Conservation (phyloP, 805 yeast species). For the Wickerhamomyces strasburgensis region DNA sequence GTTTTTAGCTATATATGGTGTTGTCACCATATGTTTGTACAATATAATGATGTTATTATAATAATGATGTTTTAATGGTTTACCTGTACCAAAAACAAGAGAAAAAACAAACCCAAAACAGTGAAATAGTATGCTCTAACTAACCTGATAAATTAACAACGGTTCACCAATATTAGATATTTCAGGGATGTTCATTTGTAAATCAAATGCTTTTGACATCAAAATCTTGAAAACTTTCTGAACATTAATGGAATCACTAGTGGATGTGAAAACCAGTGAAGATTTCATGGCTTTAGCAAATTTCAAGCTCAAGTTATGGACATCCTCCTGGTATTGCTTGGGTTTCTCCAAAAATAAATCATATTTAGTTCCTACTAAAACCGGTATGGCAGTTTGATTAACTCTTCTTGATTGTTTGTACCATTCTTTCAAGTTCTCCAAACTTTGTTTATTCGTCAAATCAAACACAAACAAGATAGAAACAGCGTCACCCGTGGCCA, state of each 20-base stretch:
- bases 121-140: too few species aligned
- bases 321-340: slow-evolving; percentile 74
- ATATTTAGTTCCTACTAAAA: slow-evolving; percentile 89
- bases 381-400: slow-evolving; percentile 86
- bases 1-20: not conserved
- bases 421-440: slow-evolving; percentile 92
- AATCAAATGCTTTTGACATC: slow-evolving; percentile 84
- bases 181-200: slow-evolving; percentile 72
- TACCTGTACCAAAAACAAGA: too few species aligned
- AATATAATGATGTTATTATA: too few species aligned
- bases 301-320: slow-evolving; percentile 75
- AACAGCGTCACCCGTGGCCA: slow-evolving; percentile 88
- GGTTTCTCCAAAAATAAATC: slow-evolving; percentile 80
- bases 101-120: too few species aligned
- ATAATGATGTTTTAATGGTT: too few species aligned
- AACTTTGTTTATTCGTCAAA: slow-evolving; percentile 76
- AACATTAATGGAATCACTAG: slow-evolving; percentile 86
- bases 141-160: slow-evolving; percentile 37
- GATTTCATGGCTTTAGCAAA: slow-evolving; percentile 90
- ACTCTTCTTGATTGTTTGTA: slow-evolving; percentile 86
- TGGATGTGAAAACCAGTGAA: slow-evolving; percentile 78
- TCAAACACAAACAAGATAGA: slow-evolving; percentile 90
- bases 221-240: slow-evolving; percentile 92
- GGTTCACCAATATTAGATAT: slow-evolving; percentile 89
- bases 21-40: too few species aligned